A percentile compares a stretch with the other conserved stretches of the same genome.
These are phyloP conservation scores for Oxytropis ochrocephala DNA, from an alignment of 306 rosid genomes.

Conservation along the genomic window DNA sequence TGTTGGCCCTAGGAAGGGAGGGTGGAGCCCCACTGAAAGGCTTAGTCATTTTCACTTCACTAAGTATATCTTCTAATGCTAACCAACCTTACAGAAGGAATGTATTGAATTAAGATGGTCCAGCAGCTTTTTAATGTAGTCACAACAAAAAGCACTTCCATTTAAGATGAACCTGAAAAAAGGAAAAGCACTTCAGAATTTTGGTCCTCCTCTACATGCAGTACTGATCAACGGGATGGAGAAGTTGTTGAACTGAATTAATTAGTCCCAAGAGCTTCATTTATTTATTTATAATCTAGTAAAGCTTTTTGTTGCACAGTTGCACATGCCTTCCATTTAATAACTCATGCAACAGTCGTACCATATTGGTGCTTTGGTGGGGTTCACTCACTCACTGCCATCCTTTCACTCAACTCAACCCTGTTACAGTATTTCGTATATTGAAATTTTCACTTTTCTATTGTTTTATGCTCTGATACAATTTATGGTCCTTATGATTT, in stretches of 20 bases:
- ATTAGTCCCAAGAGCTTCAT: not conserved
- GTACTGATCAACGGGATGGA: conserved; percentile 2
- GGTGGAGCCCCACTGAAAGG: not conserved
- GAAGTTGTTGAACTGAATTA: conserved; percentile 1
- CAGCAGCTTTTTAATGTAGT: conserved; percentile 21
- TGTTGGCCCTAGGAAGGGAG: not conserved
- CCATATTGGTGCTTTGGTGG: conserved; percentile 14
- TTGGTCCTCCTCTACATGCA: not conserved
- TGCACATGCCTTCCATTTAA: conserved; percentile 52
- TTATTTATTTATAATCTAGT: conserved; percentile 7
- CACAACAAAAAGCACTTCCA: conserved; percentile 20
- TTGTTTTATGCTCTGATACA: not conserved
- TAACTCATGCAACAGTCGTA: conserved; percentile 14
- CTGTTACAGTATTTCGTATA: not conserved
- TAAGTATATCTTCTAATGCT: conserved; percentile 3
- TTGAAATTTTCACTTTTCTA: conserved; percentile 1
- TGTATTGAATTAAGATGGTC: conserved; percentile 22
- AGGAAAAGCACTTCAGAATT: conserved; percentile 11
- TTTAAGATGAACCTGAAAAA: conserved; percentile 19
- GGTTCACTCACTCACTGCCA: conserved; percentile 19
- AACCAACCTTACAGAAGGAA: not conserved
- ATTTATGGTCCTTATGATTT: not conserved
- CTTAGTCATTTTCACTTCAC: conserved; percentile 3
- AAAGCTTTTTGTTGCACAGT: conserved; percentile 18
- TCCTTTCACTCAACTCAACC: not conserved